Evolutionary conservation across 2,329 filamentous ascomycete genomes (phyloP), one percentile per base, ranked within the genome.

Genomic region (Trichoderma sp.): DNA sequence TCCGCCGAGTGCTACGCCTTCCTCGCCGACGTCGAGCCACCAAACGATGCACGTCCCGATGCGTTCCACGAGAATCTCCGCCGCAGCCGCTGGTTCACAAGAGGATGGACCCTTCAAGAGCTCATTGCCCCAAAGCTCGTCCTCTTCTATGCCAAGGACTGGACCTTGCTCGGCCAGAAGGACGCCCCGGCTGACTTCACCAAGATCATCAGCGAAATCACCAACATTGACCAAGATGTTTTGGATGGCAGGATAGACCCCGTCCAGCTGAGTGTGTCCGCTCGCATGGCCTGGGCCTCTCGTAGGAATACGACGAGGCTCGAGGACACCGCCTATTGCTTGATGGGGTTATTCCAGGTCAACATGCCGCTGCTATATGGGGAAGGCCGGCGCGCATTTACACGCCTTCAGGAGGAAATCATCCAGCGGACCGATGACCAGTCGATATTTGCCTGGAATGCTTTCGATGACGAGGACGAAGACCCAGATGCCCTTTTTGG

Each of bases 1-100:
- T 65, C 71, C 3, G 66, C 59, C 19, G 67, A 69, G 30, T 74
- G 73, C 57, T 71, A 72, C 50, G 72, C 68, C 47, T 70, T 70
- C 48, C 67, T 75, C 17, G 61, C 67, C 7, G 72, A 73, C 45
- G 69, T 70, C 14, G 62, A 67, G 12, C 52, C 65, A 1, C 21
- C 19, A 6, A 52, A 55, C 14, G 47, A 48, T 14, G 44, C 55
- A 9, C 59, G 56, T 39, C 43, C 51, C 4, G 2, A 3, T 2
- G 43, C 6, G 1, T 47, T 54, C 26, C n/a, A 48, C 7, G 41
- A 39, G 7, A 44, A 30, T 19, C 48, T 72, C 55, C 66, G 64
- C 51, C 26, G 64, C 48, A 68, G 67, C 58, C 48, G 67, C 66
- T 74, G 72, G 70, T 73, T 72, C 19, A 60, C 57, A 5, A 41